A percentile compares a stretch with the other conserved stretches of the same genome.
Evolutionary conservation across 192 early-diverging fungal species (phyloP).

Genomic region (Anaeromyces robustus): DNA sequence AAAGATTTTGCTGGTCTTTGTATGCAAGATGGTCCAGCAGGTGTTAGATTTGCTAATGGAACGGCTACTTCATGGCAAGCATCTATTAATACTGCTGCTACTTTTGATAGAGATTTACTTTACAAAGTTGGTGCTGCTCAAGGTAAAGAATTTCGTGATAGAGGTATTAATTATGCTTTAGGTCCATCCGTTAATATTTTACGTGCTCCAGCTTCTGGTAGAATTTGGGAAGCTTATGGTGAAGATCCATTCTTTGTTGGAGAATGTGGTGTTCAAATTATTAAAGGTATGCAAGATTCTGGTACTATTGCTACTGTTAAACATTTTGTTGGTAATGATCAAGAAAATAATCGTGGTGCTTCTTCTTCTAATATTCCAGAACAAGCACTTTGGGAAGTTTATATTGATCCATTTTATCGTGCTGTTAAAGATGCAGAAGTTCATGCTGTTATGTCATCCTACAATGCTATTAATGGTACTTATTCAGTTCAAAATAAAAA

Average conservation of each 20-base stretch:
- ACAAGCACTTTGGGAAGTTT: constrained; percentile 38
- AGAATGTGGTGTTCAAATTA: constrained; percentile 6
- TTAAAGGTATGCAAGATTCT: constrained; percentile 21
- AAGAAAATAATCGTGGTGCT: constrained; percentile 18
- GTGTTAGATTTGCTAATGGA: too few species aligned
- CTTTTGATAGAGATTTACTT: constrained; percentile 31
- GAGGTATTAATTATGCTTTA: constrained; percentile 32
- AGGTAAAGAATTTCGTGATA: constrained; percentile 33
- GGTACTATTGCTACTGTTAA: constrained; percentile 39
- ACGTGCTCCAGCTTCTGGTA: constrained; percentile 8
- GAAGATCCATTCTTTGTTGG: constrained; percentile 25
- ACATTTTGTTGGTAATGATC: constrained; percentile 29
- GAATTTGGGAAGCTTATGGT: constrained; percentile 9
- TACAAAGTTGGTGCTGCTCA: constrained; percentile 18
- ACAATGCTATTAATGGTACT: constrained; percentile 38
- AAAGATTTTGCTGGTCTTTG: too few species aligned
- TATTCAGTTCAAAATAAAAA: constrained; percentile 22
- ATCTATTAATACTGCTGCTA: constrained; percentile 29
- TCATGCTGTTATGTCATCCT: constrained; percentile 41
- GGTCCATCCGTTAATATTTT: constrained; percentile 22
- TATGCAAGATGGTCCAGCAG: too few species aligned
- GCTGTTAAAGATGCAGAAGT: constrained; percentile 26
- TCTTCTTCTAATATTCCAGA: constrained; percentile 20
- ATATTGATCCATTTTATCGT: constrained; percentile 33
- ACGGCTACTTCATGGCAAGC: too few species aligned